These are phyloP conservation scores for Mortierella sp. DNA, from an alignment of 371 early-diverging fungal species.

Conservation along the genomic window DNA sequence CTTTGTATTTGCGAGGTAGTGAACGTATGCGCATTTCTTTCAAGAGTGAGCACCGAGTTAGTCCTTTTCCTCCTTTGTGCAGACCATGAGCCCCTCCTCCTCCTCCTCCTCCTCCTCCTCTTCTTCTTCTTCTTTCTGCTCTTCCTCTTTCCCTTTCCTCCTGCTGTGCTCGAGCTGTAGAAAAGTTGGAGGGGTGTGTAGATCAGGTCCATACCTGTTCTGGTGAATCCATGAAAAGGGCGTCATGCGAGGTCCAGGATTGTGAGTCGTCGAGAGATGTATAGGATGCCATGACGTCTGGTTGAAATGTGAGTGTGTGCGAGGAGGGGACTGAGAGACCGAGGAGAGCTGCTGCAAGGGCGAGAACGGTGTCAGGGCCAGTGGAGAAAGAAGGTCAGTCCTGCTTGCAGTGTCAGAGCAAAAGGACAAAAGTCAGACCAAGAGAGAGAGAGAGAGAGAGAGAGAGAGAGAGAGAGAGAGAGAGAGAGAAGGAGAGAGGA, in stretches of 20 bases:
- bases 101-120: too few species aligned
- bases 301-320: neutral
- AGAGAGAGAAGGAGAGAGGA: neutral
- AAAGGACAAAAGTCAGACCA: too few species aligned
- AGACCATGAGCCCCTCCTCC: too few species aligned
- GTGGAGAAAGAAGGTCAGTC: too few species aligned
- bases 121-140: too few species aligned
- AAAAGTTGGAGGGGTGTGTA: neutral
- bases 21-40: too few species aligned
- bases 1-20: too few species aligned
- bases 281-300: conserved; percentile 34
- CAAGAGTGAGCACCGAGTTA: too few species aligned
- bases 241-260: conserved; percentile 49
- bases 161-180: neutral
- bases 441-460: neutral
- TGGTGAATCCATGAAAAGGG: conserved; percentile 43
- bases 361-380: neutral
- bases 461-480: neutral
- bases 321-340: neutral
- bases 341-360: neutral
- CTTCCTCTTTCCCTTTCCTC: too few species aligned
- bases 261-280: conserved; percentile 48
- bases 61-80: too few species aligned
- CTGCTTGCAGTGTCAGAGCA: too few species aligned
- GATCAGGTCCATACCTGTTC: conserved; percentile 38